phyloP scores from a whole-genome alignment of 331 rosid species.

The Rhamnella rubrinervis region DNA sequence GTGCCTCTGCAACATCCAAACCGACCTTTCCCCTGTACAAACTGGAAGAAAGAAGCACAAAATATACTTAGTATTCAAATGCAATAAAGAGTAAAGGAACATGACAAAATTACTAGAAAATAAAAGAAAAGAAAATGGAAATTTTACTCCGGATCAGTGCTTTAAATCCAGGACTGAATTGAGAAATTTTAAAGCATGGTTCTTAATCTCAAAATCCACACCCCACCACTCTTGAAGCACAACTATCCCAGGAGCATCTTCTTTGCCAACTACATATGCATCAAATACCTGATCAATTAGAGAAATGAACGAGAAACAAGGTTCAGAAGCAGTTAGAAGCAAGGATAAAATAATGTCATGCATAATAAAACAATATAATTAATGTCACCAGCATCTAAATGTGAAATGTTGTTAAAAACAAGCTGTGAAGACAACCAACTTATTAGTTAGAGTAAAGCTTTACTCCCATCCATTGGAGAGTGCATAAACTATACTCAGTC shows the following conservation, averaged over 20 bases:
- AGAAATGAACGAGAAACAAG: slow-evolving; percentile 14
- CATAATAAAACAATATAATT: neutral
- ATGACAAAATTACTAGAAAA: no score
- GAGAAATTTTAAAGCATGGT: slow-evolving; percentile 86
- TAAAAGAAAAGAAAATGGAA: neutral
- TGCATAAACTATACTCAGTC: neutral
- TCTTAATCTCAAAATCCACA: slow-evolving; percentile 83
- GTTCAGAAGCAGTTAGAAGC: slow-evolving; percentile 5
- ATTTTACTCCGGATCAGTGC: slow-evolving; percentile 82
- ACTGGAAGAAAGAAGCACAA: slow-evolving; percentile 31
- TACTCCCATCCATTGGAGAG: neutral
- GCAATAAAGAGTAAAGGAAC: neutral
- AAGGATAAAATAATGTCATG: neutral
- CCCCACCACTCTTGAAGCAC: slow-evolving; percentile 99
- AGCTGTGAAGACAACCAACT: neutral
- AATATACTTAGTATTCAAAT: slow-evolving; percentile 11
- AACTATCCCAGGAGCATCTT: slow-evolving; percentile 87
- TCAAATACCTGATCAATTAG: slow-evolving; percentile 62
- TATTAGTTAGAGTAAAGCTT: neutral
- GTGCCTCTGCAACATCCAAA: slow-evolving; percentile 88
- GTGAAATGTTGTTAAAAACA: neutral
- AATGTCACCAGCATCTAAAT: neutral
- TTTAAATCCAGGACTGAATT: slow-evolving; percentile 72
- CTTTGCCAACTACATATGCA: slow-evolving; percentile 83
- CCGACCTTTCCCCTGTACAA: slow-evolving; percentile 92